Percentiles rank a stretch among this genome's conserved stretches.
These are phyloP conservation scores for Mycena belliarum DNA, from an alignment of 768 basidiomycete species.

Conservation along the genomic window DNA sequence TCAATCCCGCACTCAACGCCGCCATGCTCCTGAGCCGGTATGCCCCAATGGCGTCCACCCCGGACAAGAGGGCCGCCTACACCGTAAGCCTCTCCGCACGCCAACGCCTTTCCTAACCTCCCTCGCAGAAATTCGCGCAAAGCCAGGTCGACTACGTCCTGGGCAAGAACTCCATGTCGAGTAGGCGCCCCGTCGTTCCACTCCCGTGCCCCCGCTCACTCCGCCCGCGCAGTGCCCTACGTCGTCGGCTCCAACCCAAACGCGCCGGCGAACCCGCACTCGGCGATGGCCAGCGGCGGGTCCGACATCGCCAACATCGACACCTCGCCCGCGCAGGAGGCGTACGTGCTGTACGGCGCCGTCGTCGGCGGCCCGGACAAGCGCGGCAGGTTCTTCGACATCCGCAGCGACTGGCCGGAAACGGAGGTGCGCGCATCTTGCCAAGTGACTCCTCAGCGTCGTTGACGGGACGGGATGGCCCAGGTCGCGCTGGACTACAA, in stretches of 20 bases:
- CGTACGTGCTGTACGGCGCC: conserved; percentile 83
- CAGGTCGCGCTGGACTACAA: conserved; percentile 87
- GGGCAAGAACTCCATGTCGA: conserved; percentile 88
- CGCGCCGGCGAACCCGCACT: conserved; percentile 88
- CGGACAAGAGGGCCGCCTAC: conserved; percentile 60
- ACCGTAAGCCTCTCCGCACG: conserved; percentile 39
- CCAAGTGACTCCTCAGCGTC: no score
- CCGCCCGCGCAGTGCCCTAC: conserved; percentile 59
- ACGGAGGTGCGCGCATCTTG: conserved; percentile 59
- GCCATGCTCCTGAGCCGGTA: conserved; percentile 84
- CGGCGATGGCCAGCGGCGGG: conserved; percentile 86
- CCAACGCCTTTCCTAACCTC: not conserved
- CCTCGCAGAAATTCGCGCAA: conserved; percentile 65
- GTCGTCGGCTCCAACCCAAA: conserved; percentile 90
- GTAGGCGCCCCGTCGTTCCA: conserved; percentile 37
- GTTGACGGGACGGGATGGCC: no score
- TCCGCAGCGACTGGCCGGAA: conserved; percentile 87
- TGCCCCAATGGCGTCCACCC: conserved; percentile 67
- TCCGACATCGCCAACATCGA: conserved; percentile 68
- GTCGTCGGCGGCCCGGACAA: conserved; percentile 85
- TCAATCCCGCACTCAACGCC: conserved; percentile 86
- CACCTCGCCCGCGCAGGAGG: conserved; percentile 68
- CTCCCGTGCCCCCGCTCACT: not conserved
- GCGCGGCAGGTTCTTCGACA: conserved; percentile 77
- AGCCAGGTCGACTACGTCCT: conserved; percentile 79